Evolutionary conservation across 208 protist species (phyloP), one percentile per base, ranked within the genome.

Genomic region (Acanthamoeba lenticulata): DNA sequence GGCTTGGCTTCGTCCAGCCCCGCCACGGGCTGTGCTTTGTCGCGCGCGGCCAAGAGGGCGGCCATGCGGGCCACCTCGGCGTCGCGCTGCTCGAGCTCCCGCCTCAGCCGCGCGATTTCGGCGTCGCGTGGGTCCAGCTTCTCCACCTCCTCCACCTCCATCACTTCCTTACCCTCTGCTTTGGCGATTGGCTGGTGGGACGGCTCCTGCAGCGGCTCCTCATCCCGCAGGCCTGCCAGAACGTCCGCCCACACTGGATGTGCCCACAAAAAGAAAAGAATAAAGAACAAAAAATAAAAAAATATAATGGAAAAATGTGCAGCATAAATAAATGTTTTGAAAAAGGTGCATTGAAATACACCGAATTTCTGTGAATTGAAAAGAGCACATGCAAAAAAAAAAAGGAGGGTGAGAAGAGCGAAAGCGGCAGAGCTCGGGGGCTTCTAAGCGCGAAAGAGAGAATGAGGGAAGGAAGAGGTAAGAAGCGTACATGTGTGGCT

Each of bases 401-500:
- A 89, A 29, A 52, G 34, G 1, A 89, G 1, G 32, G 21, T 60
- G 6, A 89, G 9, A 74, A 62, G 49, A 62, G 34, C 27, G 34
- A 60, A n/a, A 57, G n/a, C 44, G 17, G n/a, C n/a, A n/a, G n/a
- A n/a, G n/a, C n/a, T n/a, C n/a, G n/a, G n/a, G n/a, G n/a, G n/a
- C n/a, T n/a, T n/a, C n/a, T n/a, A n/a, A n/a, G n/a, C n/a, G n/a
- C n/a, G n/a, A n/a, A 85, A 47, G n/a, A 47, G 11, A 67, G 60
- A 83, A 40, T 44, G 17, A 83, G 32, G 42, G 42, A 57, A 32
- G 79, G 3, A 38, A 29, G 49, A 32, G n/a, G 49, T 6, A 29
- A 89, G n/a, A n/a, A n/a, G n/a, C 79, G 79, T 57, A 89, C 79
- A 89, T 57, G 24, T 21, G 42, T 89, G 38, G 32, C 40, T 29